A percentile compares a stretch with the other conserved stretches of the same genome.
These are phyloP conservation scores for Aspergillus tamarii DNA, from an alignment of 2,329 filamentous ascomycete genomes.

Conservation along the genomic window DNA sequence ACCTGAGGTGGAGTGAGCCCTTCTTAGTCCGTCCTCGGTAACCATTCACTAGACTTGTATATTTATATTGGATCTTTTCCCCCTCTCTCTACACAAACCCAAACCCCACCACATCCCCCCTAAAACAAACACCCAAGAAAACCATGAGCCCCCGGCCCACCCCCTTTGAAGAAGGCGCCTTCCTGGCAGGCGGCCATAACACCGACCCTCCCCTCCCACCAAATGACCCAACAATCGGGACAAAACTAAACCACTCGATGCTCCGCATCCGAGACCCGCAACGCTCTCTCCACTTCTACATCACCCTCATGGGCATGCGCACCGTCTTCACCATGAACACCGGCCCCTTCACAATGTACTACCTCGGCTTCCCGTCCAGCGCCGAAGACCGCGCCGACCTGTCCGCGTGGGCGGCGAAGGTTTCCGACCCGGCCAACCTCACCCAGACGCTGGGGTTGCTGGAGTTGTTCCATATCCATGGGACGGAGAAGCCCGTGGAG, in stretches of 20 bases:
- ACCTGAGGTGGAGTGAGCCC: neutral
- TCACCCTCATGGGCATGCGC: constrained; percentile 44
- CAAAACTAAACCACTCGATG: constrained; percentile 44
- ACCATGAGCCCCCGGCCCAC: neutral
- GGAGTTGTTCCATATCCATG: constrained; percentile 43
- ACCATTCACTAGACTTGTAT: neutral
- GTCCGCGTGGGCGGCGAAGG: constrained; percentile 31
- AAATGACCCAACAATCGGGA: constrained; percentile 33
- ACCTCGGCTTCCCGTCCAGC: constrained; percentile 41
- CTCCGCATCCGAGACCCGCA: constrained; percentile 40
- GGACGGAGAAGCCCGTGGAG: constrained; percentile 30
- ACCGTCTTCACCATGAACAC: constrained; percentile 44
- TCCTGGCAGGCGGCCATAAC: constrained; percentile 35
- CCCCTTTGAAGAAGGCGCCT: constrained; percentile 30
- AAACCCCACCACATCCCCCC: neutral
- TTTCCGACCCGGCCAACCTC: constrained; percentile 28
- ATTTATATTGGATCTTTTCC: neutral
- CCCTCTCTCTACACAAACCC: neutral
- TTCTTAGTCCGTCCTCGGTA: neutral
- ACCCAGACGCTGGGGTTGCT: constrained; percentile 38
- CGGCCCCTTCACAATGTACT: constrained; percentile 46
- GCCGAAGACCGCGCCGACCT: constrained; percentile 31
- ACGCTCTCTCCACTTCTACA: constrained; percentile 41
- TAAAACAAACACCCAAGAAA: neutral
- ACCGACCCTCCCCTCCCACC: constrained; percentile 32